Base-by-base conservation (phyloP, 2,329 filamentous ascomycete genomes). In the Coleophoma crateriformis region DNA sequence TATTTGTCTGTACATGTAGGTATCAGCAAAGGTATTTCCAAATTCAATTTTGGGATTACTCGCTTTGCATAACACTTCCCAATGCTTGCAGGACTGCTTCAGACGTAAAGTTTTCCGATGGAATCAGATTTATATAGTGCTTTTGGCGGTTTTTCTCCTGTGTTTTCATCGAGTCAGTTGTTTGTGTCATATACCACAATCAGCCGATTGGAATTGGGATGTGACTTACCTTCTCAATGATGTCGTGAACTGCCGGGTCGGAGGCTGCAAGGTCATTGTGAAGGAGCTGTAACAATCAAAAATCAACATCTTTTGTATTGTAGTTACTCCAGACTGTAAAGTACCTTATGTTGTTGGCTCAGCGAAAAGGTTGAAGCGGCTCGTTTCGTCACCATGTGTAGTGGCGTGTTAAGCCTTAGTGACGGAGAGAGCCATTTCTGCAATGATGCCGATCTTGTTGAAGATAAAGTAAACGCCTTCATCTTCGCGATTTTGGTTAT, bases 41-140 rank as follows among this genome's bases (percentile, higher is more conserved):
- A 19, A 15, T 40, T 13, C 15, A 13, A 42, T 15, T 13, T 39
- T 33, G 47, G 27, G 27, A 37, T 33, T 47, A 71, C 80, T 59
- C 73, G 91, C 88, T 96, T 70, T 95, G 90, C 90, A 96, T 96
- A 48, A 91, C 87, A 75, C 90, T 95, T 58, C 90, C 90, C 52
- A 96, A 76, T 33, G 90, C 89, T 76, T 96, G 90, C 49, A 96
- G 80, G 19, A 96, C 90, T 27, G 90, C 89, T 69, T 95, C 88
- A 7, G 90, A 95, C 20, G 90, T 96, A 65, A 96, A 95, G 74
- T 96, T 96, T 72, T 96, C 90, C 6, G 90, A 96, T 17, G 90
- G 90, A 58, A 96, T 96, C 50, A 96, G 78, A 71, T 97, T 97
- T 74, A 99, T 96, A 65, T 96, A 99, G 70, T 97, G 90, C 71